These are phyloP conservation scores for Didymella lethalis DNA, from an alignment of 2,329 filamentous ascomycete genomes.

Conservation along the genomic window DNA sequence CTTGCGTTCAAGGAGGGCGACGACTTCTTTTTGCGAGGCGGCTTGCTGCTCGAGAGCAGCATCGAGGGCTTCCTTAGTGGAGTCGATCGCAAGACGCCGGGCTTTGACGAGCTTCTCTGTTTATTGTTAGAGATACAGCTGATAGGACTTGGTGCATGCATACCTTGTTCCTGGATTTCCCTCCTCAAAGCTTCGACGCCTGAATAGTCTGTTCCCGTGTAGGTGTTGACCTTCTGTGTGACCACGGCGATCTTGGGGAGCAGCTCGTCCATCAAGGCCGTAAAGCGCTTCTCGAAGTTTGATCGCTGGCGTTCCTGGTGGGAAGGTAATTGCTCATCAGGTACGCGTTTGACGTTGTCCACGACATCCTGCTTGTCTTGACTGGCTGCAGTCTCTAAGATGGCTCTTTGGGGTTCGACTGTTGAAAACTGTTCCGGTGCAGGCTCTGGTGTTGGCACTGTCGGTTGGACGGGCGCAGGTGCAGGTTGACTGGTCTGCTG, in stretches of 20 bases:
- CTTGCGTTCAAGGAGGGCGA: constrained; percentile 90
- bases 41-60: constrained; percentile 83
- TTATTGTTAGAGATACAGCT: constrained; percentile 19
- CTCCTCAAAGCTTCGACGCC: constrained; percentile 86
- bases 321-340: constrained; percentile 59
- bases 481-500: constrained; percentile 1
- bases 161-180: constrained; percentile 74
- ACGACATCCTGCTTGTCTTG: constrained; percentile 25
- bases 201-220: constrained; percentile 86
- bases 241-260: constrained; percentile 86
- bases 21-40: constrained; percentile 93
- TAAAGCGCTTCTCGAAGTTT: constrained; percentile 67
- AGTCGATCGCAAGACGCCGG: constrained; percentile 69
- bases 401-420: constrained; percentile 13
- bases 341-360: constrained; percentile 46
- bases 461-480: neutral
- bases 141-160: neutral
- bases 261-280: constrained; percentile 83
- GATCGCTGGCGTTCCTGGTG: constrained; percentile 63
- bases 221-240: constrained; percentile 87
- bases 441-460: constrained; percentile 1
- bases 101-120: constrained; percentile 65
- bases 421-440: constrained; percentile 6
- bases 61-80: constrained; percentile 78
- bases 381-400: constrained; percentile 12